These are phyloP conservation scores for Sporopachydermia lactativora DNA, from an alignment of 805 yeast genomes.

Conservation along the genomic window DNA sequence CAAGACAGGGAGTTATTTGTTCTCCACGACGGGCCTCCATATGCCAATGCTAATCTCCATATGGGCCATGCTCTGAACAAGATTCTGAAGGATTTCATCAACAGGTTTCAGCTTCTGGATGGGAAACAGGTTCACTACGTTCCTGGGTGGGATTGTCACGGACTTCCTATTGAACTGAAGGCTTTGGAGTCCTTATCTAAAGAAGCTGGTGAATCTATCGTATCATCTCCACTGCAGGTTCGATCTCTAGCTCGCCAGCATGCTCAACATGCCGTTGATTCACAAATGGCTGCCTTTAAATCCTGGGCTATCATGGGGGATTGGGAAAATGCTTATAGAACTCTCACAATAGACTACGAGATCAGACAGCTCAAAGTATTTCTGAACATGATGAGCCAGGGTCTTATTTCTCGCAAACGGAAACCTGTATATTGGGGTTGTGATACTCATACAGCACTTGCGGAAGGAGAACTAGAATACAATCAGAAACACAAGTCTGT, in stretches of 20 bases:
- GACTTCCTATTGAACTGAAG: constrained; percentile 88
- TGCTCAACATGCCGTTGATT: constrained; percentile 52
- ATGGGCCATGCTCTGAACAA: constrained; percentile 84
- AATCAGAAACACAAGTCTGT: constrained; percentile 53
- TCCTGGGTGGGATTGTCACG: constrained; percentile 99
- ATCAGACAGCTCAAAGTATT: constrained; percentile 62
- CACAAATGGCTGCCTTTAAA: constrained; percentile 51
- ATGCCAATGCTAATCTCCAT: constrained; percentile 91
- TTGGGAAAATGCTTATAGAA: constrained; percentile 58
- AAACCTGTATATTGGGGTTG: constrained; percentile 98
- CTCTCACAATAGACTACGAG: constrained; percentile 62
- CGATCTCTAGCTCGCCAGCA: constrained; percentile 52
- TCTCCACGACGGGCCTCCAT: constrained; percentile 96
- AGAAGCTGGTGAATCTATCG: constrained; percentile 20
- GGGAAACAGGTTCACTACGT: constrained; percentile 54
- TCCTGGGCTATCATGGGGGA: constrained; percentile 74
- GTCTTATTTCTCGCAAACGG: constrained; percentile 66
- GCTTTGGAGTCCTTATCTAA: constrained; percentile 39
- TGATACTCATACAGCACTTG: constrained; percentile 85
- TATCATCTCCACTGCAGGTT: constrained; percentile 34
- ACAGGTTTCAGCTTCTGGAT: constrained; percentile 48
- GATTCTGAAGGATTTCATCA: constrained; percentile 73
- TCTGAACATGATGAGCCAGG: constrained; percentile 43
- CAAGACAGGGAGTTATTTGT: constrained; percentile 35
- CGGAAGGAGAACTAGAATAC: constrained; percentile 93